Percentiles rank a stretch among this genome's conserved stretches.
Conservation (phyloP, 352 stramenopile species). For the Aphanomyces cochlioides region DNA sequence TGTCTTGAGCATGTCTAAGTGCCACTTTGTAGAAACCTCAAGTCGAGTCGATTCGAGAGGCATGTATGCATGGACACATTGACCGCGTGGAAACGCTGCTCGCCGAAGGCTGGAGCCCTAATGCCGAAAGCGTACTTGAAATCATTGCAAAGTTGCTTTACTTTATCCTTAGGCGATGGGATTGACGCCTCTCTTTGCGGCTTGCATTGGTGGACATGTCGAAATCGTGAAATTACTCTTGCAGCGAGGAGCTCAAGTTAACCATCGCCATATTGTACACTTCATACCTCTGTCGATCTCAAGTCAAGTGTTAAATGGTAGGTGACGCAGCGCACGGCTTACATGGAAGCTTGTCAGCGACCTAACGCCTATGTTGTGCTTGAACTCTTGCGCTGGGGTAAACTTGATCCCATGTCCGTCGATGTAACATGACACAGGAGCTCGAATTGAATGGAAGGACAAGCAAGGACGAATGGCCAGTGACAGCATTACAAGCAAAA, state of each 20-base stretch:
- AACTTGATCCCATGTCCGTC: background rate
- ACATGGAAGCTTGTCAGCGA: conserved; percentile 60
- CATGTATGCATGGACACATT: conserved; percentile 54
- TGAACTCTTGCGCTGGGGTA: conserved; percentile 59
- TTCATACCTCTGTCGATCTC: too few relatives aligned
- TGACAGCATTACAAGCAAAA: conserved; percentile 41
- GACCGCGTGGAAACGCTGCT: conserved; percentile 48
- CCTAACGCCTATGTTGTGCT: conserved; percentile 42
- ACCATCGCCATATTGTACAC: conserved; percentile 43
- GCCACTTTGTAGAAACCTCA: conserved; percentile 49
- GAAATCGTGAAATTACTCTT: conserved; percentile 50
- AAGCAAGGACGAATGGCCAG: conserved; percentile 47
- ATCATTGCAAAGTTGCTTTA: background rate
- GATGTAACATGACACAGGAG: conserved; percentile 33
- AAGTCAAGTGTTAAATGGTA: background rate
- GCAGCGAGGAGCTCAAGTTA: conserved; percentile 42
- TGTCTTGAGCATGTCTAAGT: background rate
- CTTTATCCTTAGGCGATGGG: conserved; percentile 49
- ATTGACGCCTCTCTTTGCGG: conserved; percentile 56
- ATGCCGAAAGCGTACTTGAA: conserved; percentile 52
- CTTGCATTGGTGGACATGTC: conserved; percentile 48
- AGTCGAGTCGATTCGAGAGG: conserved; percentile 62
- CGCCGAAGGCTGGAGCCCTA: conserved; percentile 46
- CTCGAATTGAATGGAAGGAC: conserved; percentile 43
- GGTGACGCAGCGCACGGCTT: conserved; percentile 49